phyloP scores from a whole-genome alignment of 176 grass and related monocot genomes.

The Secale cereale region DNA sequence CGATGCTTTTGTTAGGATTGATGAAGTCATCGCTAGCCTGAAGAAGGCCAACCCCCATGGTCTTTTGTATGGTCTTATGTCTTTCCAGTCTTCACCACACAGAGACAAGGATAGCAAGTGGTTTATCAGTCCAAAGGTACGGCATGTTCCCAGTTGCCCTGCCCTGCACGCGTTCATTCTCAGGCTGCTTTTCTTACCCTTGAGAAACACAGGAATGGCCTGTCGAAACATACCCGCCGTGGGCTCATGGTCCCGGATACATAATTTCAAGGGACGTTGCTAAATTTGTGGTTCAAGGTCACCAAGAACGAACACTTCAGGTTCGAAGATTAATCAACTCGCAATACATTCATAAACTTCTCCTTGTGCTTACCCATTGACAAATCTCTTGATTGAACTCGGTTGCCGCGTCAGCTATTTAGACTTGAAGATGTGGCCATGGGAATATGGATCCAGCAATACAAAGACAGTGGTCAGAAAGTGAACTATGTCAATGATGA shows the following conservation, averaged over 20 bases:
- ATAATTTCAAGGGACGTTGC: conserved; percentile 80
- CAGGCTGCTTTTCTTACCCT: conserved; percentile 21
- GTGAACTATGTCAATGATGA: conserved; percentile 75
- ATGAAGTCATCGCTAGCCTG: conserved; percentile 79
- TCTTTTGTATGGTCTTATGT: conserved; percentile 87
- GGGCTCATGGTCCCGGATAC: conserved; percentile 96
- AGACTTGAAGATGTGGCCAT: conserved; percentile 95
- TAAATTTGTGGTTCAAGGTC: conserved; percentile 71
- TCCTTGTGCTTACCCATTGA: background rate
- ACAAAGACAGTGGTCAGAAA: conserved; percentile 54
- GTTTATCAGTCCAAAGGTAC: conserved; percentile 87
- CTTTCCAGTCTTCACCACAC: conserved; percentile 76
- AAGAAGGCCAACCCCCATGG: conserved; percentile 48
- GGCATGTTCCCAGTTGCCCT: background rate
- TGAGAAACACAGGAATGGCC: conserved; percentile 67
- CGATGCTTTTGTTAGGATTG: conserved; percentile 90
- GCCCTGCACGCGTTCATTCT: background rate
- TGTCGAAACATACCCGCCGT: conserved; percentile 62
- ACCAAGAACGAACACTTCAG: conserved; percentile 68
- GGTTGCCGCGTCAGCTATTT: conserved; percentile 66
- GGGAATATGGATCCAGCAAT: conserved; percentile 93
- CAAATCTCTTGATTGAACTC: background rate
- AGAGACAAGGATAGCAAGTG: conserved; percentile 90
- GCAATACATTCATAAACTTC: background rate
- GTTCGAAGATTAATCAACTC: conserved; percentile 26